Base-by-base conservation (phyloP, 768 basidiomycete genomes). In the Polyporus arcularius region DNA sequence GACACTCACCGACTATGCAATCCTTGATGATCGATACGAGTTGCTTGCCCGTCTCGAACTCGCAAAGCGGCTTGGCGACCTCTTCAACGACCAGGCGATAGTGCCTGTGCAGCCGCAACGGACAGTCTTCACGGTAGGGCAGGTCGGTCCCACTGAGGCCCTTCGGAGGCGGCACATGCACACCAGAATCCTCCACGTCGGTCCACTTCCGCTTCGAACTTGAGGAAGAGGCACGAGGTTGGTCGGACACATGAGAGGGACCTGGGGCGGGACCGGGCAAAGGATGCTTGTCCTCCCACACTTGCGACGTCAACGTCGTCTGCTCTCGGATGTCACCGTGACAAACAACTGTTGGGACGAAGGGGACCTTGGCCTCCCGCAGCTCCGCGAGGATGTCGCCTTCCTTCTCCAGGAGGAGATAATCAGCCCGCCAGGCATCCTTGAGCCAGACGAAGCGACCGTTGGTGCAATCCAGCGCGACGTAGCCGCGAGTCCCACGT, bases 401-500 rank as follows among this genome's bases (percentile, higher is more conserved):
- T 21, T 53, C 51, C 32, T 55, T 38, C 54, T 45, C 42, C 9
- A 53, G 11, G 51, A 39, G 35, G 8, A 39, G 32, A 21, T 53
- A 51, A 6, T 43, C 26, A 2, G 30, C 26, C 6, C 56, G 50
- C 61, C 61, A 62, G 7, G 42, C 38, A 50, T 62, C 61, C 56
- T 58, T 62, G 21, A 62, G 15, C 39, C 57, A 62, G 5, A 53
- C 56, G 8, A 62, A 49, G 12, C 39, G 48, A 16, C 35, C 51
- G 5, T 28, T 30, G 16, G 18, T 21, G 26, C 41, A 16, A 31
- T 66, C 62, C 43, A 50, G 43, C 1, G 62, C 65, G 28, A 66
- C 55, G 31, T 63, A 64, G 3, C 65, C 59, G n/a, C 43, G 53
- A 1, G 65, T 63, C 2, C 55, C 61, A 4, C 61, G 65, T 4